Evolutionary conservation across 164 flowering plant species (phyloP), one percentile per base, ranked within the genome.

Genomic region (grape (Vitis vinifera)): DNA sequence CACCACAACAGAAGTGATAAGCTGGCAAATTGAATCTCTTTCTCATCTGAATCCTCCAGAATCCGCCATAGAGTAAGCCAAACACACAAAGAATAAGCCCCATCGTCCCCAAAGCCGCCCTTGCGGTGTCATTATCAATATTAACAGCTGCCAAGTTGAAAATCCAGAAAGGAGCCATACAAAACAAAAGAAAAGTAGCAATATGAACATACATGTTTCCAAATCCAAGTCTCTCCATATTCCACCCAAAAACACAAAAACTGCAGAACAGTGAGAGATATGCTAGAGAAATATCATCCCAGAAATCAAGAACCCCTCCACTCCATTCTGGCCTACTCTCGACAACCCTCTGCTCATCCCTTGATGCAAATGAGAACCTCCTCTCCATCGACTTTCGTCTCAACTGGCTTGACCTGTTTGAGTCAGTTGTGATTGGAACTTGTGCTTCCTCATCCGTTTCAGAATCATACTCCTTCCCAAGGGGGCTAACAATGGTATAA

Each of bases 121-220:
- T 79, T 31, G 82, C 92, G 62, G 59, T 61, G 61, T 88, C 97
- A 62, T 88, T 83, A 31, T 87, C 78, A 31, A 95, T 86, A 66
- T 91, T 91, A 49, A 85, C 70, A 8, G 97, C 96, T 56, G 99
- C 99, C 77, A 93, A 79, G 71, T 73, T 82, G 80, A 95, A 93
- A 58, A 95, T 85, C 89, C 90, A 91, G 73, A 88, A 91, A 19
- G 99, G 99, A 30, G 99, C 94, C 80, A 77, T 58, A 71, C 98
- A 95, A 31, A 93, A 86, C 29, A 95, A 87, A 51, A 89, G 17
- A 73, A 95, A 95, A 50, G 98, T 95, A 2, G 91, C 90, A 55
- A 93, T 88, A 57, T 93, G 99, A 70, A 95, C 99, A 68, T 90
- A 95, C 97, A 93, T 95, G 76, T 95, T 95, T 2, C 99, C 99